A percentile compares a stretch with the other conserved stretches of the same genome.
Evolutionary conservation across 2,329 filamentous ascomycete species (phyloP).

Genomic region (Aspergillus viridinutans): DNA sequence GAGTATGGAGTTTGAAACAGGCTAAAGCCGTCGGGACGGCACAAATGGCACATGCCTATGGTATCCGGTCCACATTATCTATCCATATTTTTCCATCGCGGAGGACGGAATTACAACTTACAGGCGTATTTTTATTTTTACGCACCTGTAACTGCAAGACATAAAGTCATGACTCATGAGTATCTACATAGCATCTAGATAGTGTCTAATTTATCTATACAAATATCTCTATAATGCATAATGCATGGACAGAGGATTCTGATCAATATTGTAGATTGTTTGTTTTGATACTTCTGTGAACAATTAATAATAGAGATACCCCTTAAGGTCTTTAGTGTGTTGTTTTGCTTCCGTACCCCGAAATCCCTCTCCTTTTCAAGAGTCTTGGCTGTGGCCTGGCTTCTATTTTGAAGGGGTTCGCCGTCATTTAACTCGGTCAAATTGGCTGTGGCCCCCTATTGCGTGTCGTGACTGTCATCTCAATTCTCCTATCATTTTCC

Average conservation of each 20-base stretch:
- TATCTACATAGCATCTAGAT: not conserved
- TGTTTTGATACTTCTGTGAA: too few species aligned
- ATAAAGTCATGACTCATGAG: not conserved
- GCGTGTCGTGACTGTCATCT: constrained; percentile 9
- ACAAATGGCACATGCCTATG: constrained; percentile 12
- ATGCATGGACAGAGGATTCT: not conserved
- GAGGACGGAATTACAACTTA: not conserved
- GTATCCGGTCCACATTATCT: constrained; percentile 1
- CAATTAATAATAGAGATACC: not conserved
- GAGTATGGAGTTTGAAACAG: constrained; percentile 27
- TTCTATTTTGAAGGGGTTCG: not conserved
- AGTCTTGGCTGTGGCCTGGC: constrained; percentile 6
- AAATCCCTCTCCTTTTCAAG: constrained; percentile 10
- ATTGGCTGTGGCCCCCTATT: constrained; percentile 14
- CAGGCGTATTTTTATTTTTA: not conserved
- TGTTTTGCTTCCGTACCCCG: constrained; percentile 1
- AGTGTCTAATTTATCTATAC: not conserved
- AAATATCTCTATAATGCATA: not conserved
- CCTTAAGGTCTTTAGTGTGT: not conserved
- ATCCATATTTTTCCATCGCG: not conserved
- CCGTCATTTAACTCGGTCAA: constrained; percentile 4
- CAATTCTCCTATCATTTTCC: not conserved
- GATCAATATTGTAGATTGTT: not conserved
- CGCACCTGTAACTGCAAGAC: not conserved
- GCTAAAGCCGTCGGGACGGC: constrained; percentile 18